Evolutionary conservation across 768 basidiomycete genomes (phyloP).

Genomic region (Pisolithus orientalis): DNA sequence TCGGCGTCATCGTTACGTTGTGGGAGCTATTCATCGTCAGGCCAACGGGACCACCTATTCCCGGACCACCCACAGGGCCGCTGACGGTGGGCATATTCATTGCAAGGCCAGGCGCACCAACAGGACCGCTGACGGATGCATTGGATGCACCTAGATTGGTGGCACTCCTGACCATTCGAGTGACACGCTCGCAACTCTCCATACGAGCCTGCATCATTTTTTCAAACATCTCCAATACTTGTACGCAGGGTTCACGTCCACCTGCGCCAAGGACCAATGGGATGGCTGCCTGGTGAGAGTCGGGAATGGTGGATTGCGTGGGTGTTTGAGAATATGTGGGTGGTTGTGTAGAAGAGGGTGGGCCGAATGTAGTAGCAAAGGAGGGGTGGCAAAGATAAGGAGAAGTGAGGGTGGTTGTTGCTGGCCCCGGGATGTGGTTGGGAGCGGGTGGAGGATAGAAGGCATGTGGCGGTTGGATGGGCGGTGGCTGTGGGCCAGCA

Average conservation of each 20-base stretch:
- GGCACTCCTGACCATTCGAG: conserved; percentile 43
- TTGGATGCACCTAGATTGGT: conserved; percentile 16
- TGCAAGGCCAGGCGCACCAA: conserved; percentile 5
- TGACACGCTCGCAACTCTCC: conserved; percentile 68
- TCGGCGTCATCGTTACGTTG: background rate
- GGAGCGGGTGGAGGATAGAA: conserved; percentile 26
- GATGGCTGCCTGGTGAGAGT: conserved; percentile 10
- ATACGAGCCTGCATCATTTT: conserved; percentile 68
- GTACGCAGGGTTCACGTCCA: conserved; percentile 37
- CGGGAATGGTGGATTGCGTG: conserved; percentile 4
- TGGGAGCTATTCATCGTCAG: background rate
- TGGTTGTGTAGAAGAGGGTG: conserved; percentile 5
- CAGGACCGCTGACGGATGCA: conserved; percentile 5
- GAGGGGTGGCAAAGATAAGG: conserved; percentile 27
- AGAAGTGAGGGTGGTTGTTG: conserved; percentile 24
- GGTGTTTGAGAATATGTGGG: background rate
- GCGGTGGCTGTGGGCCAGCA: conserved; percentile 18
- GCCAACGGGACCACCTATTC: conserved; percentile 17
- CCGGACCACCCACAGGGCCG: conserved; percentile 17
- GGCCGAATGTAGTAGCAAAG: conserved; percentile 15
- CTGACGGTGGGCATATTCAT: conserved; percentile 14
- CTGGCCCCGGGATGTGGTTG: conserved; percentile 11
- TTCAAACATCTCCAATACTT: conserved; percentile 61
- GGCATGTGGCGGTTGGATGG: conserved; percentile 12
- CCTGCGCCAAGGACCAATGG: conserved; percentile 25